Conservation (phyloP, 768 basidiomycete genomes). For the Tulasnella calospora region DNA sequence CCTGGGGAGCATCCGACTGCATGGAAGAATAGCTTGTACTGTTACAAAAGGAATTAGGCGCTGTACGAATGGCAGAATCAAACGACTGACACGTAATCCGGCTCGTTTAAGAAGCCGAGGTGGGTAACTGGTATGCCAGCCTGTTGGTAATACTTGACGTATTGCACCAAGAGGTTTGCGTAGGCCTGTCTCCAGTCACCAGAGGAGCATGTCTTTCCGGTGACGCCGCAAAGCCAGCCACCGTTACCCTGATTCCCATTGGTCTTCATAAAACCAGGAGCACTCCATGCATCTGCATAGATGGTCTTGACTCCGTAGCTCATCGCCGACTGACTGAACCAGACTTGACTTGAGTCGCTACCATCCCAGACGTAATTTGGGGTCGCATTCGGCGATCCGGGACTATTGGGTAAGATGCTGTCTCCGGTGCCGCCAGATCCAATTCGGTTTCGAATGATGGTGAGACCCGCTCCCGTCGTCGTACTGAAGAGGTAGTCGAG, state of each 20-base stretch:
- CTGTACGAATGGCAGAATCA: neutral
- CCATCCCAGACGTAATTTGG: constrained; percentile 10
- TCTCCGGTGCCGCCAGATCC: constrained; percentile 1
- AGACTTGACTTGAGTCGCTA: constrained; percentile 18
- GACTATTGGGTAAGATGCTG: neutral
- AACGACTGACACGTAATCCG: constrained; percentile 17
- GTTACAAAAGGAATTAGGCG: neutral
- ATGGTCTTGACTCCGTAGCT: constrained; percentile 18
- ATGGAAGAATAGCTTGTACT: constrained; percentile 23
- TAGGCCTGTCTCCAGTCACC: constrained; percentile 28
- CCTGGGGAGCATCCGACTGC: constrained; percentile 18
- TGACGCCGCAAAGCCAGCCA: constrained; percentile 24
- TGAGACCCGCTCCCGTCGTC: constrained; percentile 20
- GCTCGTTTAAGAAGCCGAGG: constrained; percentile 25
- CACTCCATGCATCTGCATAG: constrained; percentile 28
- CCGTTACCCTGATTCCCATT: constrained; percentile 22
- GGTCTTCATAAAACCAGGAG: constrained; percentile 28
- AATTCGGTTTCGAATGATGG: constrained; percentile 25
- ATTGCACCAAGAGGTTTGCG: constrained; percentile 26
- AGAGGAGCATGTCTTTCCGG: constrained; percentile 24
- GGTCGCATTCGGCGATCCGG: neutral
- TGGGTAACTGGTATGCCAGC: constrained; percentile 13
- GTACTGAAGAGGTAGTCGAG: constrained; percentile 26
- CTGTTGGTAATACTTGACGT: constrained; percentile 24
- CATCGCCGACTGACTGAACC: constrained; percentile 19